Percentiles rank a stretch among this genome's conserved stretches.
phyloP scores from a whole-genome alignment of 495 filamentous ascomycete genomes.

The Tuber brumale region DNA sequence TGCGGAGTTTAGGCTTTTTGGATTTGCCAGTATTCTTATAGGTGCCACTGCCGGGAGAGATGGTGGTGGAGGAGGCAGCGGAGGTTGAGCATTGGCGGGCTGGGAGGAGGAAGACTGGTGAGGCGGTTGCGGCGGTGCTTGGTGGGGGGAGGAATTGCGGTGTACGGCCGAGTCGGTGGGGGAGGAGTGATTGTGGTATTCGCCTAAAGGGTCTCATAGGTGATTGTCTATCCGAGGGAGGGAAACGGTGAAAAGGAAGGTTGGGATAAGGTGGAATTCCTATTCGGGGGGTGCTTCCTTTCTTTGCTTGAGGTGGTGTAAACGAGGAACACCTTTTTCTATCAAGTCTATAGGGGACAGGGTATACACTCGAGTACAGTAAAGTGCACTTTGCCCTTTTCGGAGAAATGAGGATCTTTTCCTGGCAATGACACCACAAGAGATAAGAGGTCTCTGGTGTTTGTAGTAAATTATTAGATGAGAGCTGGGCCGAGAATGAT shows the following conservation, averaged over 20 bases:
- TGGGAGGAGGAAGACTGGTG: neutral
- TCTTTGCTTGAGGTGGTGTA: neutral
- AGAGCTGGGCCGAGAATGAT: no score
- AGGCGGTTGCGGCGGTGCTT: neutral
- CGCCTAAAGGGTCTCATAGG: neutral
- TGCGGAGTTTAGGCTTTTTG: slow-evolving; percentile 7
- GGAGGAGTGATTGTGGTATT: neutral
- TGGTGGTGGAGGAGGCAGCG: neutral
- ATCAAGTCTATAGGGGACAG: neutral
- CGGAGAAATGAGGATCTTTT: neutral
- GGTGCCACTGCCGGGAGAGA: neutral
- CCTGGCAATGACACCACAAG: neutral
- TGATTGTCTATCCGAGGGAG: neutral
- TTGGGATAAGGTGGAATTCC: neutral
- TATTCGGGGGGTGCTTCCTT: neutral
- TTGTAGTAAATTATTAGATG: neutral
- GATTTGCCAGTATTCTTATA: neutral
- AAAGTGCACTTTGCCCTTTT: neutral
- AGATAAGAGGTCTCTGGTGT: neutral
- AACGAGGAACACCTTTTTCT: neutral
- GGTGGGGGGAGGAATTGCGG: neutral
- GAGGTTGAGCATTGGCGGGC: neutral
- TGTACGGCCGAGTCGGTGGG: neutral
- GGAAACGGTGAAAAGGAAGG: neutral
- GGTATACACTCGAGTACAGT: no score